Base-by-base conservation (phyloP, 192 early-diverging fungal genomes). In the Backusella mclennaniae region DNA sequence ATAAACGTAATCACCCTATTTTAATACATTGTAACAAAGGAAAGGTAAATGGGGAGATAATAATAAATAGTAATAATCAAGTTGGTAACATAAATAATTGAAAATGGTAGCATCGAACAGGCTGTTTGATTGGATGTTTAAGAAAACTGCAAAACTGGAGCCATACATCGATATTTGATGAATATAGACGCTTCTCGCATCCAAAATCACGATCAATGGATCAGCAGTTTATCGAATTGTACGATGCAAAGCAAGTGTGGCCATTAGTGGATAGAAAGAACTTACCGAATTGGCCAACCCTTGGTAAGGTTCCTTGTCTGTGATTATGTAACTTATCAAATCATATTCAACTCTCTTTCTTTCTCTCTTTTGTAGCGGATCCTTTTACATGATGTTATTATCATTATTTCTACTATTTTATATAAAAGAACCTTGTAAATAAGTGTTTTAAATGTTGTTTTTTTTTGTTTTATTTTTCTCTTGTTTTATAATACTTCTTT, bases 1-100 rank as follows among this genome's bases (percentile, higher is more conserved):
- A 95, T 72, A 81, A 80, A 15, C 84, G 92, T 35, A 95, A 95
- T 52, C 93, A 95, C 71, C 93, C 93, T 12, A 91, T 99, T 52
- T 76, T 99, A 49, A 93, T 99, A 8, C 97, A 99, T 77, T 99
- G 97, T 80, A 98, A 99, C 81, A 97, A 98, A 82, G 98, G 98
- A 67, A 98, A 98, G 67, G 72, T 84, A 75, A 38, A 42, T 7
- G 14, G 14, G 11, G 17, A 44, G 14, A 14, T 14, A 3, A 14
- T 14, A 3, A 14, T 17, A 14, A 33, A 2, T 41, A 12, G 11
- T 11, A 33, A 2, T 26, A 21, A 33, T 33, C 33, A 33, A 33
- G 33, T 33, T 33, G 33, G 2, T 33, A 33, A 33, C 33, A 33
- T 33, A 33, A 33, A 44, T 33, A 6, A 70, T 46, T 14, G 42